A percentile compares a stretch with the other conserved stretches of the same genome.
phyloP scores from a whole-genome alignment of 2,329 filamentous ascomycete genomes.

The Verticillium tricorpus region DNA sequence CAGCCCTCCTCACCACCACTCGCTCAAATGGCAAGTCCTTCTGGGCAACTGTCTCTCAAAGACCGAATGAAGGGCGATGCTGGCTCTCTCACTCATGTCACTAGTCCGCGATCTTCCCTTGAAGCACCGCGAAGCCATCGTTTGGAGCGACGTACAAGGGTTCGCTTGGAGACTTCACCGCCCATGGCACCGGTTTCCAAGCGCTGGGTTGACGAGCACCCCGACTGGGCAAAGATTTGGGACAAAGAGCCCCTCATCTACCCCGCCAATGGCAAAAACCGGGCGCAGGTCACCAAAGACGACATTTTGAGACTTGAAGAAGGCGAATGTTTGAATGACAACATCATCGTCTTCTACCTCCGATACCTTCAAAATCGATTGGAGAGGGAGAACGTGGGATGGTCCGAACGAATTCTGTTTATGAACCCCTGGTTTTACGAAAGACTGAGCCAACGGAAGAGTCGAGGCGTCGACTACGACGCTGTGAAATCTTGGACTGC shows the following conservation, averaged over 20 bases:
- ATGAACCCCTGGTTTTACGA: constrained; percentile 93
- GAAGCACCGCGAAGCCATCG: neutral
- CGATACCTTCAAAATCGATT: constrained; percentile 64
- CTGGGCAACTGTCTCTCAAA: neutral
- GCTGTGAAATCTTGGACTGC: constrained; percentile 85
- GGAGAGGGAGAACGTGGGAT: constrained; percentile 46
- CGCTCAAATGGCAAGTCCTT: neutral
- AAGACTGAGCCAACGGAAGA: constrained; percentile 59
- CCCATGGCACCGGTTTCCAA: neutral
- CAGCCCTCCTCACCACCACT: neutral
- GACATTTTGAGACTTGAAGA: constrained; percentile 78
- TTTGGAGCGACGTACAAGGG: neutral
- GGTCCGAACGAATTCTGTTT: constrained; percentile 69
- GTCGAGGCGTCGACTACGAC: constrained; percentile 70
- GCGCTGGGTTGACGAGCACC: constrained; percentile 47
- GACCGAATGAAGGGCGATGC: neutral
- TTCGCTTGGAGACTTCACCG: neutral
- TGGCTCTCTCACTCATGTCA: neutral
- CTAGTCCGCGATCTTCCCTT: neutral
- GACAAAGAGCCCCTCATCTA: constrained; percentile 54
- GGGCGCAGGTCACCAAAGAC: constrained; percentile 62
- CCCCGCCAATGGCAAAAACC: constrained; percentile 51
- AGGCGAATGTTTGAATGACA: constrained; percentile 87
- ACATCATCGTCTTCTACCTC: constrained; percentile 83
- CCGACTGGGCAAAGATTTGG: constrained; percentile 49